Evolutionary conservation across 768 basidiomycete species (phyloP).

Genomic region (Boletus coccyginus): DNA sequence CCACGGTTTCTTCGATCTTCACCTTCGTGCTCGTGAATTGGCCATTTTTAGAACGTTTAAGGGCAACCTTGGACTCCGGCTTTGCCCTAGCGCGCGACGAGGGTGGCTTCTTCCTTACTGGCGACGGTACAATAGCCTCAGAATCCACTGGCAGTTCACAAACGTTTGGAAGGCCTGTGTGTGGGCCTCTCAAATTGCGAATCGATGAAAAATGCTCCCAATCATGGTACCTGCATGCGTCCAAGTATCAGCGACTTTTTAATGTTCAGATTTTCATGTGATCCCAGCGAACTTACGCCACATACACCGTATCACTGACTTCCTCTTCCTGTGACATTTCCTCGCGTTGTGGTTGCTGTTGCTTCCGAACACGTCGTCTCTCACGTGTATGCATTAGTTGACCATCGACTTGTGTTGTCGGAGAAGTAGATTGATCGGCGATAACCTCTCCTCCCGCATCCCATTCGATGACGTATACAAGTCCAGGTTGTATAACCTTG

Average conservation of each 20-base stretch:
- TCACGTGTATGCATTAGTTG: constrained; percentile 39
- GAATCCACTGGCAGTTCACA: constrained; percentile 44
- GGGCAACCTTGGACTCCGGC: constrained; percentile 14
- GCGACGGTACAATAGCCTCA: constrained; percentile 30
- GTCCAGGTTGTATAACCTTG: constrained; percentile 89
- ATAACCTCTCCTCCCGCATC: constrained; percentile 50
- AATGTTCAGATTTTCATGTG: constrained; percentile 5
- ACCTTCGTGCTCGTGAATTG: constrained; percentile 20
- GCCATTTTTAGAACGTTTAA: constrained; percentile 22
- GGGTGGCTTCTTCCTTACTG: constrained; percentile 35
- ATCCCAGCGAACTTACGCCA: constrained; percentile 63
- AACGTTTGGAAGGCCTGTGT: constrained; percentile 68
- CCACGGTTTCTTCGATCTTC: constrained; percentile 20
- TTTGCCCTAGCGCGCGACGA: constrained; percentile 31
- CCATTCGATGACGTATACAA: constrained; percentile 91
- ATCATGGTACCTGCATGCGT: constrained; percentile 68
- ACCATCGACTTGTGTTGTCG: constrained; percentile 24
- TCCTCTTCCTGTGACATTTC: constrained; percentile 20
- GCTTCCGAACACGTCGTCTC: constrained; percentile 41
- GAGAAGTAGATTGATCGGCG: constrained; percentile 25
- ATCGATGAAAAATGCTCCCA: constrained; percentile 97
- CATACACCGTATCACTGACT: constrained; percentile 58
- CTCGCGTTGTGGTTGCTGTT: constrained; percentile 35
- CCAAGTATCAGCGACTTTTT: constrained; percentile 9
- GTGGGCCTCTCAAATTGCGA: constrained; percentile 81